Conservation (phyloP, 441 rosid genomes). For the Pelargonium fulgidum region DNA sequence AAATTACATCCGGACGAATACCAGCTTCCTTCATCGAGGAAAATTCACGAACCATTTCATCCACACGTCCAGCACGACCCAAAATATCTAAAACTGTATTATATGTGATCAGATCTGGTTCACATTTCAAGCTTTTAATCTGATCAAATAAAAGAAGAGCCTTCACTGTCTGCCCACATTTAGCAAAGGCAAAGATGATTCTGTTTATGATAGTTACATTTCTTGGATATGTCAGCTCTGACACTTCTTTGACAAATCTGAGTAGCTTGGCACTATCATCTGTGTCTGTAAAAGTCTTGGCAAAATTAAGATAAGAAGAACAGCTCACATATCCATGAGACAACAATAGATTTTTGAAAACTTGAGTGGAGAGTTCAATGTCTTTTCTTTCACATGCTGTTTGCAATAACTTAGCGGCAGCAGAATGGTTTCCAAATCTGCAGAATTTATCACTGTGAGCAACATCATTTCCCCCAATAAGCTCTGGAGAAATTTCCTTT, state of each 20-base stretch:
- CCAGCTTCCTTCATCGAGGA: constrained; percentile 58
- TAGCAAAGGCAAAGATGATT: constrained; percentile 54
- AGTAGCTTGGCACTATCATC: constrained; percentile 35
- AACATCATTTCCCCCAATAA: constrained; percentile 26
- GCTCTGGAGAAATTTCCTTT: constrained; percentile 25
- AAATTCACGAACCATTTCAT: constrained; percentile 51
- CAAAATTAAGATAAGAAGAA: constrained; percentile 45
- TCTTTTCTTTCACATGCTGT: constrained; percentile 36
- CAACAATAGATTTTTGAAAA: constrained; percentile 46
- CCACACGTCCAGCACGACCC: constrained; percentile 49
- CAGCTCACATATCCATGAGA: constrained; percentile 41
- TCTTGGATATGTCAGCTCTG: constrained; percentile 38
- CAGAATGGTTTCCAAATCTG: constrained; percentile 42
- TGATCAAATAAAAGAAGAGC: constrained; percentile 50
- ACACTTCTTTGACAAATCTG: constrained; percentile 46
- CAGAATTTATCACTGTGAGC: constrained; percentile 33
- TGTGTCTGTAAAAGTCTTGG: constrained; percentile 43
- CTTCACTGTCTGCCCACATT: constrained; percentile 58
- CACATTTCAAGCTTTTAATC: constrained; percentile 39
- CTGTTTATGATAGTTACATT: constrained; percentile 45
- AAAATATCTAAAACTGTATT: constrained; percentile 62
- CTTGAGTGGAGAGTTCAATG: constrained; percentile 36
- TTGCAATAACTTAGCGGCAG: constrained; percentile 40
- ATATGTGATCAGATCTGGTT: constrained; percentile 62
- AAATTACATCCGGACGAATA: constrained; percentile 44